Percentiles rank a stretch among this genome's conserved stretches.
Conservation (phyloP, 2,329 filamentous ascomycete species). For the Didymella pinodella region DNA sequence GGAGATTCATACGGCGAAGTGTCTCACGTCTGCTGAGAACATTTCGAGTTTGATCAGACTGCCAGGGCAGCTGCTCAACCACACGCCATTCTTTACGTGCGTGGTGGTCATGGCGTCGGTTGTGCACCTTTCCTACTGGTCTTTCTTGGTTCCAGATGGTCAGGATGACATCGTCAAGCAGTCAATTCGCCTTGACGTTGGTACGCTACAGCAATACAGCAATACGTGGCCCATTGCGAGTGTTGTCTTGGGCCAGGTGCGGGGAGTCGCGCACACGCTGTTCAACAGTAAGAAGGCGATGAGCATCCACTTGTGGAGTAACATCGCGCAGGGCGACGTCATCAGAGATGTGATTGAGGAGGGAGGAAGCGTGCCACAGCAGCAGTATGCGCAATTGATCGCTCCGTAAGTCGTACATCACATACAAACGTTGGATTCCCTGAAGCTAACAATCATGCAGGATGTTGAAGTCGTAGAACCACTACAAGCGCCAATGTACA, state of each 20-base stretch:
- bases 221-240: slow-evolving; percentile 76
- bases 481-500: neutral
- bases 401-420: slow-evolving; percentile 41
- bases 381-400: slow-evolving; percentile 48
- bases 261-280: slow-evolving; percentile 80
- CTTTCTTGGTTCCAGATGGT: slow-evolving; percentile 57
- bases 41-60: slow-evolving; percentile 79
- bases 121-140: slow-evolving; percentile 72
- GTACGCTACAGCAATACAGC: slow-evolving; percentile 73
- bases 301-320: slow-evolving; percentile 51
- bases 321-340: slow-evolving; percentile 45
- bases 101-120: slow-evolving; percentile 52
- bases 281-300: slow-evolving; percentile 55
- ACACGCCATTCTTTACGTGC: slow-evolving; percentile 62
- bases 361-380: slow-evolving; percentile 40
- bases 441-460: slow-evolving; percentile 20
- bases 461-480: slow-evolving; percentile 43
- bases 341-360: slow-evolving; percentile 48
- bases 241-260: slow-evolving; percentile 75
- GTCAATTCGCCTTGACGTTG: slow-evolving; percentile 79
- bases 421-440: neutral
- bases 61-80: slow-evolving; percentile 73
- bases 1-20: slow-evolving; percentile 79
- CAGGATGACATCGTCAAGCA: slow-evolving; percentile 74
- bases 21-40: slow-evolving; percentile 78